phyloP scores from a whole-genome alignment of 2,329 filamentous ascomycete species.

The Alternaria arbusti region DNA sequence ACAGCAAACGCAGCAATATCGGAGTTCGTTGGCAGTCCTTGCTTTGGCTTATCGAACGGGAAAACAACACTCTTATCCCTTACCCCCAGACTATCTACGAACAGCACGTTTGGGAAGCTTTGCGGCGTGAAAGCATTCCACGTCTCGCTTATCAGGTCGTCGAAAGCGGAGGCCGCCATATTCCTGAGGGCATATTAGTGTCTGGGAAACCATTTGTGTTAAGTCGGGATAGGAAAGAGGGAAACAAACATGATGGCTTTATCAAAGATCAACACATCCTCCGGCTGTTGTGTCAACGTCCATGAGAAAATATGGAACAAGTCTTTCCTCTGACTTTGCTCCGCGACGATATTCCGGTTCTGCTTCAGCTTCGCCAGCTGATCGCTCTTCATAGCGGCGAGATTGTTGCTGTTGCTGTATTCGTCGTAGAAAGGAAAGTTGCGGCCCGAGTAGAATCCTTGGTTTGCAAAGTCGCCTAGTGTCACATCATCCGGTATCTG shows the following conservation, averaged over 20 bases:
- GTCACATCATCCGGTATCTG: conserved; percentile 39
- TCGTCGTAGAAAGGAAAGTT: conserved; percentile 47
- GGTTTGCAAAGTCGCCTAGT: conserved; percentile 37
- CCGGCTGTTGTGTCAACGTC: conserved; percentile 44
- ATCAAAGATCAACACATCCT: conserved; percentile 42
- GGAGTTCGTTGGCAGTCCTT: conserved; percentile 24
- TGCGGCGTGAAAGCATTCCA: conserved; percentile 44
- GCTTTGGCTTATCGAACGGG: conserved; percentile 35
- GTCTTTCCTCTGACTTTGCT: conserved; percentile 32
- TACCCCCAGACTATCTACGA: conserved; percentile 43
- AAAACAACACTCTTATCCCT: conserved; percentile 41
- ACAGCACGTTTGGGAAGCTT: conserved; percentile 46
- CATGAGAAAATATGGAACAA: conserved; percentile 46
- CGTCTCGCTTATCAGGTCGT: conserved; percentile 40
- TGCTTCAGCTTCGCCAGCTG: conserved; percentile 47
- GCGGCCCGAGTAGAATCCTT: conserved; percentile 43
- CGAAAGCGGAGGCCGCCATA: conserved; percentile 36
- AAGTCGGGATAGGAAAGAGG: no score
- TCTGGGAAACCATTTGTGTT: neutral
- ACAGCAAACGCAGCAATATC: conserved; percentile 45
- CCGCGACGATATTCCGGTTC: conserved; percentile 37
- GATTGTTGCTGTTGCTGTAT: conserved; percentile 46
- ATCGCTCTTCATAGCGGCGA: conserved; percentile 42
- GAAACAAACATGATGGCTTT: conserved; percentile 37
- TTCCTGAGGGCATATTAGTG: conserved; percentile 18